Percentiles rank a stretch among this genome's conserved stretches.
These are phyloP conservation scores for Pestalotiopsis sp. DNA, from an alignment of 2,329 filamentous ascomycete species.

Conservation along the genomic window DNA sequence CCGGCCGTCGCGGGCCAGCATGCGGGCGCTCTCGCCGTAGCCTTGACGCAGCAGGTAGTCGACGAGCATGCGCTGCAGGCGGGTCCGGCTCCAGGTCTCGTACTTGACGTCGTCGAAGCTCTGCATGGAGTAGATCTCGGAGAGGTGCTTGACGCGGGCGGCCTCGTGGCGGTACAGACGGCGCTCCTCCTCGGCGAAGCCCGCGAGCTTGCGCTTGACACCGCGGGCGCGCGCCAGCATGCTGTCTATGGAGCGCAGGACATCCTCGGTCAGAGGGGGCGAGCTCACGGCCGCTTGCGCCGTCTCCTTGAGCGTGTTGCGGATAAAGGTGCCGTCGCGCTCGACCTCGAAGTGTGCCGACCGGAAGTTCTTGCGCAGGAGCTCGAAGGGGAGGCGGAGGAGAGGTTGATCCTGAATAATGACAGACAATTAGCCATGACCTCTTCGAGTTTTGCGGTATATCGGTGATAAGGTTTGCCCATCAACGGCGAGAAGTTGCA, in stretches of 20 bases:
- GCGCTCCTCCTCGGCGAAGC: conserved; percentile 78
- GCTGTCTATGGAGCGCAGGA: conserved; percentile 78
- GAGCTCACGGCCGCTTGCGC: conserved; percentile 69
- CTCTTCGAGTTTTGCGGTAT: background rate
- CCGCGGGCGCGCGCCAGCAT: conserved; percentile 86
- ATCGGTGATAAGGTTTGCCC: background rate
- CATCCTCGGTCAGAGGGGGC: conserved; percentile 65
- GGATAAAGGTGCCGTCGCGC: conserved; percentile 66
- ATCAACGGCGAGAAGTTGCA: background rate
- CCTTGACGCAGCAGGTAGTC: conserved; percentile 89
- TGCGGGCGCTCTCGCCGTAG: conserved; percentile 75
- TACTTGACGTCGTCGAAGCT: conserved; percentile 91
- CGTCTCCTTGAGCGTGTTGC: conserved; percentile 62
- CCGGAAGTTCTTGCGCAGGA: conserved; percentile 93
- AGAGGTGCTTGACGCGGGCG: conserved; percentile 78
- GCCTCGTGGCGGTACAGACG: conserved; percentile 74
- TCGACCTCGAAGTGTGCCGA: conserved; percentile 77
- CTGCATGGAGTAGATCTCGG: conserved; percentile 78
- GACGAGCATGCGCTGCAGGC: conserved; percentile 84
- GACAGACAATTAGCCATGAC: background rate
- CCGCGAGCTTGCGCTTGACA: conserved; percentile 83
- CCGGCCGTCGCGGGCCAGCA: conserved; percentile 72
- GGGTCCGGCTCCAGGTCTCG: conserved; percentile 81
- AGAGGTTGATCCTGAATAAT: conserved; percentile 83
- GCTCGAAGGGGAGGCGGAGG: conserved; percentile 88